Percentiles rank a stretch among this genome's conserved stretches.
These are phyloP conservation scores for Citrus sinensis DNA, from an alignment of 345 rosid species.

Conservation along the genomic window DNA sequence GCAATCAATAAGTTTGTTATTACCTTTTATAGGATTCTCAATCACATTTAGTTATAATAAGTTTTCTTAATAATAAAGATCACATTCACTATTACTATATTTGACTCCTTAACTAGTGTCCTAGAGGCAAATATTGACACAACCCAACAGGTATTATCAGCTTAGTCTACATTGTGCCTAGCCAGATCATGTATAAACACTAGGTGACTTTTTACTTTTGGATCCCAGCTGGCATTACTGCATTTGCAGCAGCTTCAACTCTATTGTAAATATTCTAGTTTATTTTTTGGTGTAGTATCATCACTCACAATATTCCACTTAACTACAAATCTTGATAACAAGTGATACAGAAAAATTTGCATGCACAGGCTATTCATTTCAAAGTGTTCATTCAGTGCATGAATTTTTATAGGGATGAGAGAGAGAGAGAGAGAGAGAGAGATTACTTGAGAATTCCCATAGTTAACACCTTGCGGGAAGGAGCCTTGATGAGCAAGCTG, in stretches of 20 bases:
- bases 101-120: background rate
- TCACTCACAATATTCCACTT: background rate
- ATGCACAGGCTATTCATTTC: background rate
- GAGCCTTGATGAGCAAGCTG: conserved; percentile 68
- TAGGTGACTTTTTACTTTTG: background rate
- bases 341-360: background rate
- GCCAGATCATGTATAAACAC: background rate
- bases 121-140: background rate
- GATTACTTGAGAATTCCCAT: conserved; percentile 61
- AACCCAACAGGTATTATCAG: background rate
- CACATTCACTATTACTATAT: background rate
- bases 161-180: background rate
- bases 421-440: conserved; percentile 17
- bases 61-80: background rate
- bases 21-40: background rate
- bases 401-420: background rate
- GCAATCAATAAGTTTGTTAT: background rate
- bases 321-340: background rate
- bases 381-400: background rate
- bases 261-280: background rate
- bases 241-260: background rate
- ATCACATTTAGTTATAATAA: background rate
- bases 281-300: background rate
- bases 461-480: conserved; percentile 43
- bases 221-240: background rate